phyloP scores from a whole-genome alignment of 345 rosid species.

The Hevea brasiliensis region DNA sequence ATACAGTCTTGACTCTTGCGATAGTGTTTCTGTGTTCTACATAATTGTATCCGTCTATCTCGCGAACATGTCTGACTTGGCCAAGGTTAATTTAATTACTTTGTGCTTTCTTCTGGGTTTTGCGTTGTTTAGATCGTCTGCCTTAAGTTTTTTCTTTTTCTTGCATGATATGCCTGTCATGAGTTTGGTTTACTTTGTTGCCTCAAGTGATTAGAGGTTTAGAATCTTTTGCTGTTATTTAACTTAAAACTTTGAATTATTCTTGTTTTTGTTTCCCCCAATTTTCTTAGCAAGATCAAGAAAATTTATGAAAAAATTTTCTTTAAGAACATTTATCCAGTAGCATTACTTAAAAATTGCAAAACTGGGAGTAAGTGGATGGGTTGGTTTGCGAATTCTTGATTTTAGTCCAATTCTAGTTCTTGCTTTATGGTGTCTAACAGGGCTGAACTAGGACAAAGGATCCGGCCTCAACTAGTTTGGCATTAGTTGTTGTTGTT shows the following conservation, averaged over 20 bases:
- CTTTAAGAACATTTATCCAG: neutral
- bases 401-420: neutral
- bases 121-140: neutral
- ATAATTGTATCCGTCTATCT: neutral
- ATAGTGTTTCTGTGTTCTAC: no score
- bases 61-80: constrained; percentile 6
- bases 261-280: neutral
- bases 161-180: neutral
- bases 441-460: no score
- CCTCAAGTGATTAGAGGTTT: neutral
- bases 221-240: no score
- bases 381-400: neutral
- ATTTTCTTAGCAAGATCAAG: neutral
- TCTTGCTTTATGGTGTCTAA: no score
- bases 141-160: neutral
- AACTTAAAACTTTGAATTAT: neutral
- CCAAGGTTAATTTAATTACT: neutral
- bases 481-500: no score
- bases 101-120: neutral
- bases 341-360: neutral
- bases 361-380: neutral
- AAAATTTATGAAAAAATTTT: neutral
- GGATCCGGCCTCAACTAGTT: no score
- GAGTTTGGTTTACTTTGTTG: neutral
- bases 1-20: no score